Percentiles rank a stretch among this genome's conserved stretches.
phyloP scores from a whole-genome alignment of 495 filamentous ascomycete genomes.

The Penicillium bialowiezense region DNA sequence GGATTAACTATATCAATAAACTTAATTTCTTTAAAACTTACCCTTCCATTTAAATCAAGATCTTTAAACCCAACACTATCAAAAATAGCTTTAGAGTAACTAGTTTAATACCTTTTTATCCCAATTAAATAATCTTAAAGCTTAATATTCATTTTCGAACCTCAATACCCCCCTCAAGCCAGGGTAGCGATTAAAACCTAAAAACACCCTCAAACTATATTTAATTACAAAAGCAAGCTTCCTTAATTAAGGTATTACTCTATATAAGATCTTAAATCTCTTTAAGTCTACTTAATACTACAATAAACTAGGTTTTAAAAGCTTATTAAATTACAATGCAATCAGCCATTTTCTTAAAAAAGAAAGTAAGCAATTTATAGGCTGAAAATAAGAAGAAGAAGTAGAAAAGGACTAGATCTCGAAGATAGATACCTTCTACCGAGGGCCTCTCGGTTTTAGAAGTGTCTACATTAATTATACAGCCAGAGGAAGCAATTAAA shows the following conservation, averaged over 20 bases:
- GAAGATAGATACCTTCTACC: too few relatives aligned
- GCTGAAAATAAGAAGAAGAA: too few relatives aligned
- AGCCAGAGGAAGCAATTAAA: too few relatives aligned
- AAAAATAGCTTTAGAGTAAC: conserved; percentile 1
- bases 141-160: conserved; percentile 6
- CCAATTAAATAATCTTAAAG: conserved; percentile 1
- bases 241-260: neutral
- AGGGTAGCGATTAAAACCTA: neutral
- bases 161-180: neutral
- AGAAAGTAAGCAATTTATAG: neutral
- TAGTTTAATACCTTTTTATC: conserved; percentile 3
- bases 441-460: too few relatives aligned
- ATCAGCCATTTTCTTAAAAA: neutral
- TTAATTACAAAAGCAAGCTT: neutral
- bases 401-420: too few relatives aligned
- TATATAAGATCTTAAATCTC: neutral
- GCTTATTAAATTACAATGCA: neutral
- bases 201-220: neutral
- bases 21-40: too few relatives aligned
- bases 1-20: conserved; percentile 8
- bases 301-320: conserved; percentile 5
- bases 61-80: neutral
- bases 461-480: too few relatives aligned
- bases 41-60: neutral
- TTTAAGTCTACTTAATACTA: neutral